Evolutionary conservation across 1,139 yeast species (phyloP), one percentile per base, ranked within the genome.

Genomic region (Suhomyces taliae): DNA sequence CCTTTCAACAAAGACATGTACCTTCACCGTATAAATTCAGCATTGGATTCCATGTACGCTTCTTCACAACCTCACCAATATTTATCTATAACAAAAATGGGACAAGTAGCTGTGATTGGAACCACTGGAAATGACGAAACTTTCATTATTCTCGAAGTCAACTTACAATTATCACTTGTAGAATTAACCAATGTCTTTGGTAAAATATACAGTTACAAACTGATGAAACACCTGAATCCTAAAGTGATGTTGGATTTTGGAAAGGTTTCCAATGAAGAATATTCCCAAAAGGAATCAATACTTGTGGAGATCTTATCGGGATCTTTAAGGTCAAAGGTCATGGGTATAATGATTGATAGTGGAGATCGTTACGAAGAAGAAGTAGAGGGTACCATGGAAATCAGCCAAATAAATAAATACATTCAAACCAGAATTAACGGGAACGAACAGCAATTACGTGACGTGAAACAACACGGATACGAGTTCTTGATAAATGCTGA

Each of bases 81-180:
- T 51, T 59, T 76, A 32, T 72, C 78, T 0, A 65, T 76, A 10
- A 70, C 76, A 37, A 74, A 75, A 51, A 52, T 63, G 33, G 81
- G 81, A 4, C 67, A 70, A 1, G 78, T 71, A 4, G 72, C 78
- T 0, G 74, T 72, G 11, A 73, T 74, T 27, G 76, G 77, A 10
- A 75, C 81, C 1, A 56, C 61, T 2, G 81, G 81, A 2, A 76
- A 76, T 53, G 58, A 59, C 8, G 80, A 76, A 41, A 72, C 80
- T 0, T 76, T 75, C 54, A 53, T 74, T n/a, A 59, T 73, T 6
- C 47, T 74, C 27, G 62, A 63, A 44, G 49, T 65, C 15, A 60
- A 59, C 37, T 41, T 50, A n/a, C 51, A 58, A 31, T 36, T 60
- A 27, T 32, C 44, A 5, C 43, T 47, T 24, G 52, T 48, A 8